phyloP scores from a whole-genome alignment of 1,284 basidiomycete species.

The Cystobasidiaceae sp. region DNA sequence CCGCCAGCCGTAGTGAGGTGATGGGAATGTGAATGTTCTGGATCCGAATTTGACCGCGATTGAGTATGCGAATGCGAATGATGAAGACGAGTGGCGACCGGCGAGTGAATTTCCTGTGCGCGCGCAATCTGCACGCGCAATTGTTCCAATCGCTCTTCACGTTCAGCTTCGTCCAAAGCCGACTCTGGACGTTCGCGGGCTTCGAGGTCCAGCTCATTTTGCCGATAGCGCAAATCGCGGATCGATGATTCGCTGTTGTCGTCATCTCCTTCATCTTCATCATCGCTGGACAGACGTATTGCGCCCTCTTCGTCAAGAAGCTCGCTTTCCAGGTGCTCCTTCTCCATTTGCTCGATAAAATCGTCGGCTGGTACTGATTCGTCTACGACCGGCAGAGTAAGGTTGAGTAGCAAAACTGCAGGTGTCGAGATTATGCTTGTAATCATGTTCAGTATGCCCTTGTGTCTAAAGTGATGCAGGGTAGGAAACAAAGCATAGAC shows the following conservation, averaged over 20 bases:
- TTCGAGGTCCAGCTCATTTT: not conserved
- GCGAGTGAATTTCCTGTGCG: slow-evolving; percentile 35
- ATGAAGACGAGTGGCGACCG: slow-evolving; percentile 20
- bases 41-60: slow-evolving; percentile 30
- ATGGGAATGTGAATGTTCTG: slow-evolving; percentile 1
- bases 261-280: no score
- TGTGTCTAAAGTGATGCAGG: slow-evolving; percentile 65
- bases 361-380: slow-evolving; percentile 44
- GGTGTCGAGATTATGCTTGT: slow-evolving; percentile 78
- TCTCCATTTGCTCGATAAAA: slow-evolving; percentile 38
- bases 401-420: slow-evolving; percentile 74
- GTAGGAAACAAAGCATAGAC: slow-evolving; percentile 77
- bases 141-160: slow-evolving; percentile 38
- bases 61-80: slow-evolving; percentile 19
- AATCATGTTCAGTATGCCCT: slow-evolving; percentile 66
- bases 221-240: not conserved
- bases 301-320: slow-evolving; percentile 51
- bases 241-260: slow-evolving; percentile 7
- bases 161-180: slow-evolving; percentile 37
- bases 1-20: slow-evolving; percentile 1
- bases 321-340: slow-evolving; percentile 54
- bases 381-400: slow-evolving; percentile 85
- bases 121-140: slow-evolving; percentile 10
- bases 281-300: no score
- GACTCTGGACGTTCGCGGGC: not conserved